Evolutionary conservation across 139 green algal species (phyloP), one percentile per base, ranked within the genome.

Genomic region (Eudorina sp.): DNA sequence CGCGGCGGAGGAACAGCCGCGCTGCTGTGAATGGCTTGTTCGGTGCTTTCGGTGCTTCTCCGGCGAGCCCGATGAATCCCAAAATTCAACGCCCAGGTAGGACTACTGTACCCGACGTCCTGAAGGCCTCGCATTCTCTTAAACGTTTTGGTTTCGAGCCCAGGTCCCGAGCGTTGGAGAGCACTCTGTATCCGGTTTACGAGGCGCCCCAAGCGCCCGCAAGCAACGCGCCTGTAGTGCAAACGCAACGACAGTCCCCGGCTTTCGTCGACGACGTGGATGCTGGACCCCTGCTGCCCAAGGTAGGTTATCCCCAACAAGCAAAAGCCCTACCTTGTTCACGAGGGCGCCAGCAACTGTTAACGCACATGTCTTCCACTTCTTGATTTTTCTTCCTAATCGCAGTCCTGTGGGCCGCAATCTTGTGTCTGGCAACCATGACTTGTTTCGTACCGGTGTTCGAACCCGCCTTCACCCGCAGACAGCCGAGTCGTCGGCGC

Each of bases 41-140:
- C 73, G 75, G 7, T 29, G 36, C 55, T 85, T 38, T 74, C 55
- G 55, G 13, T 85, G 78, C 55, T 85, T 85, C 75, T 31, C 75
- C 18, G 19, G 75, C n/a, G 48, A 68, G 29, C 6, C 45, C 45
- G 73, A 81, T 31, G 73, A 81, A 41, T 45, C 43, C 3, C 73
- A 48, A n/a, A 31, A 83, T 34, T 21, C 48, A 45, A 34, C 75
- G 16, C n/a, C 48, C 29, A 83, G 75, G 75, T 83, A 41, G 34
- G 51, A 53, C 11, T 58, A 4, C 4, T 43, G 55, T 43, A 16
- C n/a, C 16, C 19, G 8, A 19, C 8, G 29, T 7, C n/a, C 68
- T 34, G 38, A 11, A 27, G 23, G 2, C 38, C 36, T 51, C 36
- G n/a, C 14, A 16, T 53, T 6, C 38, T 76, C 1, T n/a, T 76